Evolutionary conservation across 2,329 filamentous ascomycete genomes (phyloP).

Genomic region (Hypoxylon sp.): DNA sequence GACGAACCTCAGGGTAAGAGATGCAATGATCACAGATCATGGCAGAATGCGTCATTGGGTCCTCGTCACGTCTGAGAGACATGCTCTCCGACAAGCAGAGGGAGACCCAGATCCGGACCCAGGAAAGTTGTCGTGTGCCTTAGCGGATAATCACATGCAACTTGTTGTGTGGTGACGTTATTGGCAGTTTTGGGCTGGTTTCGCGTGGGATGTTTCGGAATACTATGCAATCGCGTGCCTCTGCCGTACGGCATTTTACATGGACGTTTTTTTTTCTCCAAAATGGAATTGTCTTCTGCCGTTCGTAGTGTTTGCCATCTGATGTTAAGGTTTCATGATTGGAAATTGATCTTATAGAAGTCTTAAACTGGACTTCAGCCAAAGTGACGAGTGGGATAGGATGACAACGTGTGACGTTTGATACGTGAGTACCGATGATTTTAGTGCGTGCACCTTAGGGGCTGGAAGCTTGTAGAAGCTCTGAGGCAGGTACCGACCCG

Average conservation of each 20-base stretch:
- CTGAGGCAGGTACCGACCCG: conserved; percentile 17
- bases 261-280: neutral
- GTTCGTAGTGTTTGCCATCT: neutral
- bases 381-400: conserved; percentile 6
- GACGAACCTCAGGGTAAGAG: conserved; percentile 20
- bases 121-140: conserved; percentile 40
- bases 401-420: conserved; percentile 35
- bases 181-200: conserved; percentile 12
- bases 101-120: conserved; percentile 2
- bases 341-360: too few species aligned
- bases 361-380: too few species aligned
- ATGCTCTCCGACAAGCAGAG: conserved; percentile 1
- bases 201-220: conserved; percentile 31
- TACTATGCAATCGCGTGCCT: conserved; percentile 5
- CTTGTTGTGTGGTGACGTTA: conserved; percentile 36
- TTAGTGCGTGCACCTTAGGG: neutral
- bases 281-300: neutral
- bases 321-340: neutral
- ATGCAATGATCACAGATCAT: conserved; percentile 20
- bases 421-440: neutral
- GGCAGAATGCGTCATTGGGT: conserved; percentile 33
- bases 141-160: conserved; percentile 44
- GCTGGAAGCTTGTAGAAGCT: conserved; percentile 19
- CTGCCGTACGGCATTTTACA: neutral
- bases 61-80: conserved; percentile 5